Percentiles rank a stretch among this genome's conserved stretches.
Evolutionary conservation across 768 basidiomycete genomes (phyloP).

Genomic region (Porphyrellus cyaneotinctus): DNA sequence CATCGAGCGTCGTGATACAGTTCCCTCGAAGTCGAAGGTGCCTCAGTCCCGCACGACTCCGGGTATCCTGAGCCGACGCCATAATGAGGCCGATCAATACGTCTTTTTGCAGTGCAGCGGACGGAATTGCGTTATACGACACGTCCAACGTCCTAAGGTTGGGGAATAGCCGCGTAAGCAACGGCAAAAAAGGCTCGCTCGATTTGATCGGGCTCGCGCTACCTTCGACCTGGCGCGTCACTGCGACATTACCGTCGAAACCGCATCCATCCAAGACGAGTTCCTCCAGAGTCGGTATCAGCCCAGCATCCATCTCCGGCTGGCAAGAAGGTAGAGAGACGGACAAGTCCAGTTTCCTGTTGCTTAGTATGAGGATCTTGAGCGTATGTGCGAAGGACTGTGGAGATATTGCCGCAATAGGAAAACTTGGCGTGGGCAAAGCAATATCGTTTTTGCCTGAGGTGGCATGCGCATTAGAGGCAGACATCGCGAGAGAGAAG

Average conservation of each 20-base stretch:
- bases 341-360: conserved; percentile 63
- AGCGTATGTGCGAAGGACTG: conserved; percentile 62
- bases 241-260: conserved; percentile 54
- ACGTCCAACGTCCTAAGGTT: conserved; percentile 64
- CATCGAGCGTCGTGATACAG: conserved; percentile 54
- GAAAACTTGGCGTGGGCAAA: conserved; percentile 65
- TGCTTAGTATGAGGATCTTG: conserved; percentile 54
- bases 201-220: conserved; percentile 40
- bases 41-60: conserved; percentile 51
- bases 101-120: conserved; percentile 45
- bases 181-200: conserved; percentile 52
- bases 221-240: conserved; percentile 36
- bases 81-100: conserved; percentile 51
- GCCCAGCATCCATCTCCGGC: conserved; percentile 30
- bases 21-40: conserved; percentile 71
- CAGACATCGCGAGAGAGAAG: conserved; percentile 48
- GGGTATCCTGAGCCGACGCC: conserved; percentile 29
- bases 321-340: conserved; percentile 48
- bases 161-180: conserved; percentile 67
- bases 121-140: conserved; percentile 69
- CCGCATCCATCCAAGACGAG: conserved; percentile 71
- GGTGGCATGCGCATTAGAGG: conserved; percentile 2
- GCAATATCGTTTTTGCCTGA: conserved; percentile 40
- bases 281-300: conserved; percentile 69
- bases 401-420: conserved; percentile 54